Evolutionary conservation across 164 flowering plant species (phyloP).

Genomic region (Santalum album): DNA sequence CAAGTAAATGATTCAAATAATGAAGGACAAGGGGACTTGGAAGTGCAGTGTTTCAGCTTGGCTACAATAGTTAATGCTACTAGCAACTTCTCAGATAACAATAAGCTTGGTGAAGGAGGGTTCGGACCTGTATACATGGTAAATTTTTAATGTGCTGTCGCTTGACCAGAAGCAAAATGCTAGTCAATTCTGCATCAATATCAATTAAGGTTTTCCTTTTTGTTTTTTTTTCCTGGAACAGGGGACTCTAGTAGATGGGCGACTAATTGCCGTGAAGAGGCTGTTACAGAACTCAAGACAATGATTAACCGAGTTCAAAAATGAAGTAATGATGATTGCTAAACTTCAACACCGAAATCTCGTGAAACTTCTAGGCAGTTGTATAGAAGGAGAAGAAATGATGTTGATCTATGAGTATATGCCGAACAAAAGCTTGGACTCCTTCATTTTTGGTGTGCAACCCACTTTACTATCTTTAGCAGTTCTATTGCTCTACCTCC

Average conservation of each 20-base stretch:
- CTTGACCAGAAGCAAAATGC: no score
- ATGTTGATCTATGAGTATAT: background rate
- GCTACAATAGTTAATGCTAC: background rate
- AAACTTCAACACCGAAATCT: background rate
- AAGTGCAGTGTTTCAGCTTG: background rate
- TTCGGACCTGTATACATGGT: background rate
- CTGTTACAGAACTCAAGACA: background rate
- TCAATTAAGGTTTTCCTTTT: background rate
- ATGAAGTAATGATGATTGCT: background rate
- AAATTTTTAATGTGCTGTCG: no score
- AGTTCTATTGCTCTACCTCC: no score
- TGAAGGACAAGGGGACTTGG: no score
- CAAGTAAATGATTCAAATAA: no score
- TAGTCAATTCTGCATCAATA: no score
- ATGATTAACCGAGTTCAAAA: background rate
- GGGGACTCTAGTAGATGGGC: background rate
- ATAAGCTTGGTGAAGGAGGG: background rate
- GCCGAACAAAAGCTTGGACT: background rate
- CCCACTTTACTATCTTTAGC: no score
- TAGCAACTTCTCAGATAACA: background rate
- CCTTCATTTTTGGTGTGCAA: background rate
- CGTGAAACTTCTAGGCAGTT: background rate
- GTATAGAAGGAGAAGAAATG: background rate
- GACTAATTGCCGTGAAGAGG: background rate
- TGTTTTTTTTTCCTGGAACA: background rate